Conservation (phyloP, 352 stramenopile species). For the Globisporangium cylindrosporum region DNA sequence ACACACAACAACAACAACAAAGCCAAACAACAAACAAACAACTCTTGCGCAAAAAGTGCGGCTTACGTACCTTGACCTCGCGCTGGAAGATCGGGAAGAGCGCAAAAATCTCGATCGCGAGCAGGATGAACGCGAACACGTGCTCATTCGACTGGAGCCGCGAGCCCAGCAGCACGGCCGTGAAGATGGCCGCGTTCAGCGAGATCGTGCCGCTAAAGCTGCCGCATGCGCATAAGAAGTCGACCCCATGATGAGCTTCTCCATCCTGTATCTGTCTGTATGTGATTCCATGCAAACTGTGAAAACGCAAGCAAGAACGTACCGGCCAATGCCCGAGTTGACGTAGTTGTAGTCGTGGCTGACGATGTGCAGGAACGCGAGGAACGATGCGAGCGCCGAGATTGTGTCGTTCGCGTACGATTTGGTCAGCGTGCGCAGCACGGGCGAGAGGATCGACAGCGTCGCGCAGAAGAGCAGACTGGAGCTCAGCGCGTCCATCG, state of each 20-base stretch:
- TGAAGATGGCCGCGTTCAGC: slow-evolving; percentile 92
- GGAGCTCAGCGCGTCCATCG: slow-evolving; percentile 55
- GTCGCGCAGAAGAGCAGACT: slow-evolving; percentile 81
- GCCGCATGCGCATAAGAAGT: not conserved
- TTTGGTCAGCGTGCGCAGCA: slow-evolving; percentile 88
- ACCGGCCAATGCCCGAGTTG: slow-evolving; percentile 76
- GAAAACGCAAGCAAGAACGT: slow-evolving; percentile 5
- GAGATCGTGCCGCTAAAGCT: slow-evolving; percentile 89
- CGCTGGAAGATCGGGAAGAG: slow-evolving; percentile 87
- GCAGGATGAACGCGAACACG: slow-evolving; percentile 89
- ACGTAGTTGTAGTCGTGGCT: slow-evolving; percentile 91
- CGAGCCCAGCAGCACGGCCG: slow-evolving; percentile 88
- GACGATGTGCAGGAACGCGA: slow-evolving; percentile 85
- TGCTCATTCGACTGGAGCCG: slow-evolving; percentile 89
- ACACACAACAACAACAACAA: not conserved
- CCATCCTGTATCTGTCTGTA: not conserved
- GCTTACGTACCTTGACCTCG: slow-evolving; percentile 64
- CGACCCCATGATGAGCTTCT: not conserved
- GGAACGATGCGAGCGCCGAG: slow-evolving; percentile 71
- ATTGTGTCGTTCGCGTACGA: slow-evolving; percentile 93
- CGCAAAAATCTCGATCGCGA: slow-evolving; percentile 90
- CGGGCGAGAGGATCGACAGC: slow-evolving; percentile 84
- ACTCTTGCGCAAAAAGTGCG: slow-evolving; percentile 5
- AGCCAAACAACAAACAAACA: slow-evolving; percentile 8
- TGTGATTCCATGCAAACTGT: not conserved